Evolutionary conservation across 805 yeast genomes (phyloP).

Genomic region (Wickerhamiella cacticola): DNA sequence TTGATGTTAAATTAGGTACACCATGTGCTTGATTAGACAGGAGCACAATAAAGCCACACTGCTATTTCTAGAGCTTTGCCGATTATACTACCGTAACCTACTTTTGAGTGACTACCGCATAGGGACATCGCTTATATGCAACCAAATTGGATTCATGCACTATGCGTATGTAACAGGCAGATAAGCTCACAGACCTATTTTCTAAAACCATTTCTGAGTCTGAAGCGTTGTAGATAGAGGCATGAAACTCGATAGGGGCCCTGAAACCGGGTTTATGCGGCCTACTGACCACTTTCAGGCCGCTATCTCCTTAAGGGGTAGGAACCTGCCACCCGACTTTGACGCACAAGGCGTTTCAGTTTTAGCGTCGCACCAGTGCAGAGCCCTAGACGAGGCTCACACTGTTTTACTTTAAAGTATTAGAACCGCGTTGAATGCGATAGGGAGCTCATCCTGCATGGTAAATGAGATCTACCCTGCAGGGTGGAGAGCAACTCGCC

Average conservation of each 20-base stretch:
- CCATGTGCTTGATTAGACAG: too few relatives aligned
- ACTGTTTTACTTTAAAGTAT: background rate
- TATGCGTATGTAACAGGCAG: background rate
- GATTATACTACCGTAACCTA: too few relatives aligned
- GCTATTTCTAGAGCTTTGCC: too few relatives aligned
- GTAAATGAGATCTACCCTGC: too few relatives aligned
- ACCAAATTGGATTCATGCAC: background rate
- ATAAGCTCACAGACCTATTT: background rate
- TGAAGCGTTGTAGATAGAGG: background rate
- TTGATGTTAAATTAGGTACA: too few relatives aligned
- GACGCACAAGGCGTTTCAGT: constrained; percentile 1
- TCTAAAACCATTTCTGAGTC: background rate
- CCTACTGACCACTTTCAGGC: background rate
- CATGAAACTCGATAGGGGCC: too few relatives aligned
- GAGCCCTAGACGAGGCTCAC: background rate
- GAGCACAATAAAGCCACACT: too few relatives aligned
- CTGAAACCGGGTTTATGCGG: background rate
- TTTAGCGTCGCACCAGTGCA: background rate
- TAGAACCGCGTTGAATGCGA: background rate
- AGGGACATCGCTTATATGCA: constrained; percentile 4
- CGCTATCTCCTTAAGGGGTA: background rate
- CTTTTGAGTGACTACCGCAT: too few relatives aligned
- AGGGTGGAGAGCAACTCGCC: background rate
- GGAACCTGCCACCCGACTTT: background rate
- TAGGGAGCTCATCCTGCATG: background rate